Base-by-base conservation (phyloP, 345 rosid species). In the Erodium maritimum region DNA sequence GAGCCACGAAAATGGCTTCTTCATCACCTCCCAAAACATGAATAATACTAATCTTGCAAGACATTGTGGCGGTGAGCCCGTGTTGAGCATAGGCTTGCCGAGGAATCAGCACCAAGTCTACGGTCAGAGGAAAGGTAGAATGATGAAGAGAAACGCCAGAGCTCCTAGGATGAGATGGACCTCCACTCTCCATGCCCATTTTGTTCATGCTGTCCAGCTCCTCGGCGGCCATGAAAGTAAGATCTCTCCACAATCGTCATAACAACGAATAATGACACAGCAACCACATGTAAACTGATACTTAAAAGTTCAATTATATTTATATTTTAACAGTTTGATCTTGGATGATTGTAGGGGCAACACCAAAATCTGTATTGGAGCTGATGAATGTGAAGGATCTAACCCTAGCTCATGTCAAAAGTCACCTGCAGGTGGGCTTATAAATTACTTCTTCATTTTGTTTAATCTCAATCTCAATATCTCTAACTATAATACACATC, bases 131-230 rank as follows among this genome's bases (percentile, higher is more conserved):
- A 82, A 68, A 34, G 67, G 69, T 14, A 77, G 85, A 68, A 14
- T 14, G 69, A 75, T 72, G 23, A 83, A 77, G 66, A 78, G 96
- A 77, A 83, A 79, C 72, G 60, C 75, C 16, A 77, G 96, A 73
- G 96, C 96, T 78, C 96, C 96, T 9, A 81, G 96, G 77, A 88
- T 88, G 96, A 73, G 96, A 73, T 88, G 96, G 96, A 88, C 96
- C 56, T 69, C 96, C 1, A 85, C 96, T 57, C 90, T 88, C 6
- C 96, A 88, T 68, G 84, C 96, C 33, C 96, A 83, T 63, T 88
- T 88, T 53, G 88, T 88, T 45, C 96, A 88, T 63, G 93, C 90
- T 4, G 93, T 88, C 62, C 90, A 88, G 76, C 93, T 88, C 59
- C 96, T 88, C n/a, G 96, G 96, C 4, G 96, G 96, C 71, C 96